These are phyloP conservation scores for Nectriaceae sp. DNA, from an alignment of 2,329 filamentous ascomycete genomes.

Conservation along the genomic window DNA sequence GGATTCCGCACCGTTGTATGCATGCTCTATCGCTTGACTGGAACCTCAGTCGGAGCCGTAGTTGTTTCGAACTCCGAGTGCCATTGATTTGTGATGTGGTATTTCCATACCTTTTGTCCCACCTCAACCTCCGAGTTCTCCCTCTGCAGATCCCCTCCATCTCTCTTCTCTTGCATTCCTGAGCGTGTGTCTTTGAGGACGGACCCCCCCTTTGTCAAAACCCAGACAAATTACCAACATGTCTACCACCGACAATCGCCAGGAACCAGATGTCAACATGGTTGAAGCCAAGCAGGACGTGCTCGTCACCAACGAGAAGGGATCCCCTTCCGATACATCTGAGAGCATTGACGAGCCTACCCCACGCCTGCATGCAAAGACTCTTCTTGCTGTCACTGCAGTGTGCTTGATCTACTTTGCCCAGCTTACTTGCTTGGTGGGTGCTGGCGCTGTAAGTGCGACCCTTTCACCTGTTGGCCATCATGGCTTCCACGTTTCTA, in stretches of 20 bases:
- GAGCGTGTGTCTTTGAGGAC: neutral
- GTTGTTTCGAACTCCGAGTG: neutral
- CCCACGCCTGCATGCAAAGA: constrained; percentile 13
- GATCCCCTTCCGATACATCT: neutral
- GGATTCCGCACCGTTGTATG: neutral
- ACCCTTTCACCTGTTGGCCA: neutral
- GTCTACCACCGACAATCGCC: neutral
- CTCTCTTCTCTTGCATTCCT: neutral
- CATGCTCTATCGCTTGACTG: neutral
- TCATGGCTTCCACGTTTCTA: neutral
- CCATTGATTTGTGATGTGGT: neutral
- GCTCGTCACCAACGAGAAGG: neutral
- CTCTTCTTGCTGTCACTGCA: constrained; percentile 35
- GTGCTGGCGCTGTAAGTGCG: constrained; percentile 34
- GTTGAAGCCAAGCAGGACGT: neutral
- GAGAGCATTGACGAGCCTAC: constrained; percentile 1
- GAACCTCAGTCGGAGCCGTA: neutral
- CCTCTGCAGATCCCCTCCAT: neutral
- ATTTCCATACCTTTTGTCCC: neutral
- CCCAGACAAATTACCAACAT: neutral
- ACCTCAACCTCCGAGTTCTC: neutral
- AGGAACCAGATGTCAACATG: neutral
- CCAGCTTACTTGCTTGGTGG: constrained; percentile 36
- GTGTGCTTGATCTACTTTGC: constrained; percentile 39
- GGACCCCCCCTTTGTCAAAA: neutral